A percentile compares a stretch with the other conserved stretches of the same genome.
Evolutionary conservation across 2,329 filamentous ascomycete genomes (phyloP).

Genomic region (Ceratocystis variospora): DNA sequence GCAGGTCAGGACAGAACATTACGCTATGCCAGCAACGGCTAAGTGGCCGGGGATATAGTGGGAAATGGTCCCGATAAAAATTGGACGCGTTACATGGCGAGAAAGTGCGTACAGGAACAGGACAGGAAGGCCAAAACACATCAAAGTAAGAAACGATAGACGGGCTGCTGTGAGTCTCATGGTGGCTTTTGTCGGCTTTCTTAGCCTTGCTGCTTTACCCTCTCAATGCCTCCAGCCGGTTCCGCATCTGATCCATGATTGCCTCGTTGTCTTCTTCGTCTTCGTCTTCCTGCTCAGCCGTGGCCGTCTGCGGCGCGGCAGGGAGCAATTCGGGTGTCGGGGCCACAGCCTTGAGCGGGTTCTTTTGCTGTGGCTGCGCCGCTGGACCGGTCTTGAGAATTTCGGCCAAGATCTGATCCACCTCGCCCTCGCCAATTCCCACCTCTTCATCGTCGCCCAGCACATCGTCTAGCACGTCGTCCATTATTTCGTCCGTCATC

Average conservation of each 20-base stretch:
- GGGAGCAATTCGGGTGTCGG: slow-evolving; percentile 40
- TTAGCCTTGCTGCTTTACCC: slow-evolving; percentile 40
- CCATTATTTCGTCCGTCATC: slow-evolving; percentile 79
- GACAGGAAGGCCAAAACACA: background rate
- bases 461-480: slow-evolving; percentile 56
- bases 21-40: background rate
- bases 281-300: slow-evolving; percentile 45
- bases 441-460: slow-evolving; percentile 40
- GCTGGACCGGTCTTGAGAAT: slow-evolving; percentile 64
- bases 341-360: slow-evolving; percentile 42
- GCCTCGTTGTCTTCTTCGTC: slow-evolving; percentile 79
- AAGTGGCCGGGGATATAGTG: background rate
- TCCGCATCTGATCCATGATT: slow-evolving; percentile 88
- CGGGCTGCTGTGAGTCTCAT: background rate
- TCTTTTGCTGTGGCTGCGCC: slow-evolving; percentile 38
- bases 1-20: background rate
- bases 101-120: background rate
- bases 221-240: slow-evolving; percentile 76
- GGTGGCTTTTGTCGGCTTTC: background rate
- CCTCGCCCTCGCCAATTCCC: slow-evolving; percentile 56
- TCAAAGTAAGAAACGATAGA: background rate
- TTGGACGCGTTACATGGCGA: background rate
- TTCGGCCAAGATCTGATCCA: slow-evolving; percentile 86
- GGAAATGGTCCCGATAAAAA: background rate
- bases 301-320: slow-evolving; percentile 37